Base-by-base conservation (phyloP, 2,329 filamentous ascomycete genomes). In the Didymella segeticola region DNA sequence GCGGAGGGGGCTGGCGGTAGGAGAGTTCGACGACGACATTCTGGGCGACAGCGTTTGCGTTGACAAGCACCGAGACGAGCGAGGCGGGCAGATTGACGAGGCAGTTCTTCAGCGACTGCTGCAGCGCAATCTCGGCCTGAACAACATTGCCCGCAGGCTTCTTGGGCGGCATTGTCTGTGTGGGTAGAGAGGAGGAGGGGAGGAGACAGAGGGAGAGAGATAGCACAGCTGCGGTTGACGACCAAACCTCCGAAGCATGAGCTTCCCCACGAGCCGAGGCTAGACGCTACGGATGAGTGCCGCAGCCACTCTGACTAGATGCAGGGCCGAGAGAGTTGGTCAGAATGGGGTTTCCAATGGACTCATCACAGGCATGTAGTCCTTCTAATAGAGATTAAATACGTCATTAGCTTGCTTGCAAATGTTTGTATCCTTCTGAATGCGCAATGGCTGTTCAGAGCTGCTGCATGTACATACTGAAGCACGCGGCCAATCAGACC, bases 1-100 rank as follows among this genome's bases (percentile, higher is more conserved):
- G 73, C 19, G 82, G 78, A 33, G 81, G 73, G 34, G 84, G 77
- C 57, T 83, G 82, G 68, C 87, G 86, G 77, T 89, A 96, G 72
- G 83, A 89, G 60, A 99, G 83, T 78, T 99, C 95, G 73, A 99
- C 89, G 58, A 98, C 85, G 65, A 98, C 91, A 89, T 98, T 96
- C 78, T 99, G 95, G 27, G 90, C 91, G 55, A 93, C 90, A 36
- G 93, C 93, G 72, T 98, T 96, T 65, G 93, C 85, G 77, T 93
- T 96, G 64, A 93, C 86, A 43, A 99, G 84, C 47, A 96, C 78
- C 29, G 90, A 88, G 51, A 96, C 92, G 51, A 99, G 81, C 22
- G 90, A 89, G 4, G 90, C 78, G 41, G 95, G 95, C 43, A 99
- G 84, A 77, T 98, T 98, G 73, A 96, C 90, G 46, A 99, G 83